Percentiles rank a stretch among this genome's conserved stretches.
Evolutionary conservation across 768 basidiomycete genomes (phyloP).

Genomic region (Mycena galericulata): DNA sequence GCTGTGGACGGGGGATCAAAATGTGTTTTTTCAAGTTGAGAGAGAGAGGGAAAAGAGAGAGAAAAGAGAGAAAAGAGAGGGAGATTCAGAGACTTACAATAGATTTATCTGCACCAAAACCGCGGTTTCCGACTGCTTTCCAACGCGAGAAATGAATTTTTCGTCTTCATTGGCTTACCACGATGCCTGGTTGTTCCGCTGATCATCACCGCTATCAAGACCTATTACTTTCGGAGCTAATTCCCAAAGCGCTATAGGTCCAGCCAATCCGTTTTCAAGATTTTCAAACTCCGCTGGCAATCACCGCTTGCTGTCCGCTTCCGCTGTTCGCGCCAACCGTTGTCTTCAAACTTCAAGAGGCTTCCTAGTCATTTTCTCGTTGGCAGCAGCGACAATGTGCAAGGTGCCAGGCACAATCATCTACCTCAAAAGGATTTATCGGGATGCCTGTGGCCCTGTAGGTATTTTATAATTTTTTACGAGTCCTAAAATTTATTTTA

Average conservation of each 20-base stretch:
- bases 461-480: too few relatives aligned
- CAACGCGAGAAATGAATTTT: neutral
- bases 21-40: neutral
- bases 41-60: neutral
- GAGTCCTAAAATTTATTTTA: too few relatives aligned
- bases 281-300: too few relatives aligned
- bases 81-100: neutral
- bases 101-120: neutral
- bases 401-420: too few relatives aligned
- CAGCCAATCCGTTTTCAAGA: too few relatives aligned
- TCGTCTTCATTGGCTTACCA: neutral
- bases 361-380: too few relatives aligned
- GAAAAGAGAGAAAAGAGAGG: neutral
- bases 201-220: neutral
- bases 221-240: neutral
- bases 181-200: neutral
- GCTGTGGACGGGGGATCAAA: neutral
- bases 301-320: too few relatives aligned
- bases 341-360: too few relatives aligned
- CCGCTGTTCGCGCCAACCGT: too few relatives aligned
- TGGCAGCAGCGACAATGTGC: too few relatives aligned
- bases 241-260: neutral
- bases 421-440: too few relatives aligned
- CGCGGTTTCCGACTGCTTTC: neutral
- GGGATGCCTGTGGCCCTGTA: too few relatives aligned